Evolutionary conservation across 352 stramenopile genomes (phyloP).

Genomic region (Globisporangium recalcitrans): DNA sequence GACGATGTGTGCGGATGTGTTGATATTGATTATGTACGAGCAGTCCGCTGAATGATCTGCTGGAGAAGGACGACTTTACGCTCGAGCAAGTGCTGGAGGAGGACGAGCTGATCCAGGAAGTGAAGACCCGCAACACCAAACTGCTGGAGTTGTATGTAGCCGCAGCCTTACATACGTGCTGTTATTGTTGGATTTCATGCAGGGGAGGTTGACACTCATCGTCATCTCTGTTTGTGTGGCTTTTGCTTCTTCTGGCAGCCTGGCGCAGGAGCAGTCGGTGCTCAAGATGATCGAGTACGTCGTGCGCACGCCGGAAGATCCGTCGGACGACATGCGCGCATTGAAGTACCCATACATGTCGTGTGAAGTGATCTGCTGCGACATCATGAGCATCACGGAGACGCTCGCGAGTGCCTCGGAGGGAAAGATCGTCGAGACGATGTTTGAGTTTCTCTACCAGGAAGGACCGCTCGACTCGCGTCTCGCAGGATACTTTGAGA

Average conservation of each 20-base stretch:
- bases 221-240: background rate
- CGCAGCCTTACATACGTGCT: background rate
- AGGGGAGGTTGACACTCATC: background rate
- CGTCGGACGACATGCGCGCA: conserved; percentile 50
- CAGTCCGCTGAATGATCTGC: conserved; percentile 92
- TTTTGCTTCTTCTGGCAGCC: conserved; percentile 28
- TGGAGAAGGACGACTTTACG: conserved; percentile 92
- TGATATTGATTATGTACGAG: background rate
- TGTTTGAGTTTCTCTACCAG: conserved; percentile 91
- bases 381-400: conserved; percentile 92
- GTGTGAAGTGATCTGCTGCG: conserved; percentile 96
- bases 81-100: conserved; percentile 93
- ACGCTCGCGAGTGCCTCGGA: conserved; percentile 67
- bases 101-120: conserved; percentile 97
- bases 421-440: conserved; percentile 78
- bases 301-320: conserved; percentile 42
- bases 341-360: conserved; percentile 97
- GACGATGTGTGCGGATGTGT: background rate
- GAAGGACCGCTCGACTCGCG: conserved; percentile 86
- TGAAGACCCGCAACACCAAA: conserved; percentile 93
- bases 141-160: conserved; percentile 90
- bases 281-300: conserved; percentile 80
- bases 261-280: conserved; percentile 63
- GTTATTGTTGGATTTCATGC: background rate
- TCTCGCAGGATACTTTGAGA: conserved; percentile 96